Base-by-base conservation (phyloP, 495 filamentous ascomycete genomes). In the Achaetomiella virescens region DNA sequence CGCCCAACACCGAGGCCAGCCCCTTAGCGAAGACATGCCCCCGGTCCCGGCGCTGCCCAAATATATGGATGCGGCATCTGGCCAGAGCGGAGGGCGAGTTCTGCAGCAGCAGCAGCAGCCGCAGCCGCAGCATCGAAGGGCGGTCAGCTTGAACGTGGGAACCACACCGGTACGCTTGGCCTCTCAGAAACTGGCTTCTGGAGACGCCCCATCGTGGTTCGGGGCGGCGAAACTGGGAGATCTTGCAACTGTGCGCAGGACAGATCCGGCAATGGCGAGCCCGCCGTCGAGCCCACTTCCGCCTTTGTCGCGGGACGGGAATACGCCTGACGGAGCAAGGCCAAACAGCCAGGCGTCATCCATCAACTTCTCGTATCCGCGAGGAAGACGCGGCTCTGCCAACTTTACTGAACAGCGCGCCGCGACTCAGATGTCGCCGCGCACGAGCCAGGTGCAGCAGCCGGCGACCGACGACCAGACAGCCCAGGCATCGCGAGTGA, bases 351-450 rank as follows among this genome's bases (percentile, higher is more conserved):
- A 81, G 60, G 81, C 75, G 14, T 75, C 73, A 40, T 90, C 87
- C 3, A 76, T 92, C 61, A 95, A 96, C 70, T 95, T 93, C 63
- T 96, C 91, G 7, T 89, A 90, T 37, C 90, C 90, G 2, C 45
- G 69, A 22, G 33, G 51, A 35, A 66, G 62, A 24, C 55, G 66
- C 24, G 61, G 68, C n/a, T 75, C 74, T 9, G 65, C 68, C 29
- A 69, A 74, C 3, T 59, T 52, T 52, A 47, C 40, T 7, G 61
- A 64, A 10, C 25, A 21, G 18, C 45, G 42, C 22, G 29, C 22
- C 22, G 36, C 51, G 15, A 22, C 29, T 7, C 54, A 55, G 15
- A 33, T 46, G 37, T 40, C 55, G 31, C 11, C 48, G 15, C 27
- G 37, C 17, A 10, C 20, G 14, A 41, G 42, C 25, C 33, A 27